These are phyloP conservation scores for Fraxinus angustifolia DNA, from an alignment of 305 asterid species.

Conservation along the genomic window DNA sequence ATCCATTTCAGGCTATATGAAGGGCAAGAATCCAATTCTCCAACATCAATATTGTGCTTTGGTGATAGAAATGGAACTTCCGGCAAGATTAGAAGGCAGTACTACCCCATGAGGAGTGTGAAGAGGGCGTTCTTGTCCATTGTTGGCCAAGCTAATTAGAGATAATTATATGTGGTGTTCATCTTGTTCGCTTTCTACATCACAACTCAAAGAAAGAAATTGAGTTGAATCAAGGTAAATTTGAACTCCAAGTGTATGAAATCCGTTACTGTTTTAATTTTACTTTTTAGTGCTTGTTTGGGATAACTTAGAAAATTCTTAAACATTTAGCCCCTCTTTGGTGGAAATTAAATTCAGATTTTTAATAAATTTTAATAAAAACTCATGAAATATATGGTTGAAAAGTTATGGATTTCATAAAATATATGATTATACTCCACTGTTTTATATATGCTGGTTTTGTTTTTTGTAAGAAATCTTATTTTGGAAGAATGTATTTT, in stretches of 20 bases:
- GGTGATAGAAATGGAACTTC: conserved; percentile 27
- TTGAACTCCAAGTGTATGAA: neutral
- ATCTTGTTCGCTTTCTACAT: neutral
- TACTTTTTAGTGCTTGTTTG: neutral
- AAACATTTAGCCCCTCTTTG: too few relatives aligned
- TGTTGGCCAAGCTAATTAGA: conserved; percentile 33
- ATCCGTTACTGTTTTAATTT: neutral
- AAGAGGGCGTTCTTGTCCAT: conserved; percentile 42
- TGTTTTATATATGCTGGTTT: too few relatives aligned
- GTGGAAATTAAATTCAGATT: too few relatives aligned
- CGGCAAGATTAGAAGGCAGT: conserved; percentile 21
- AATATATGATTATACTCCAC: too few relatives aligned
- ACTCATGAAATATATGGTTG: too few relatives aligned
- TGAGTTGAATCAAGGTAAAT: neutral
- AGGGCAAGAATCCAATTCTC: conserved; percentile 24
- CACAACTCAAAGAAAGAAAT: conserved; percentile 17
- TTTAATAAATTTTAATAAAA: too few relatives aligned
- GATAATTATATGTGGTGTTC: neutral
- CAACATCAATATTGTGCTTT: conserved; percentile 53
- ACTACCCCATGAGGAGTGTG: conserved; percentile 35
- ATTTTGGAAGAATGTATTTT: too few relatives aligned
- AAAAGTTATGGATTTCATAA: too few relatives aligned
- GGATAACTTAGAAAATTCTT: neutral
- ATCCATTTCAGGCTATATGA: conserved; percentile 16
- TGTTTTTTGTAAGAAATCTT: too few relatives aligned